Evolutionary conservation across 805 yeast species (phyloP), one percentile per base, ranked within the genome.

Genomic region (Zygosaccharomyces rouxii): DNA sequence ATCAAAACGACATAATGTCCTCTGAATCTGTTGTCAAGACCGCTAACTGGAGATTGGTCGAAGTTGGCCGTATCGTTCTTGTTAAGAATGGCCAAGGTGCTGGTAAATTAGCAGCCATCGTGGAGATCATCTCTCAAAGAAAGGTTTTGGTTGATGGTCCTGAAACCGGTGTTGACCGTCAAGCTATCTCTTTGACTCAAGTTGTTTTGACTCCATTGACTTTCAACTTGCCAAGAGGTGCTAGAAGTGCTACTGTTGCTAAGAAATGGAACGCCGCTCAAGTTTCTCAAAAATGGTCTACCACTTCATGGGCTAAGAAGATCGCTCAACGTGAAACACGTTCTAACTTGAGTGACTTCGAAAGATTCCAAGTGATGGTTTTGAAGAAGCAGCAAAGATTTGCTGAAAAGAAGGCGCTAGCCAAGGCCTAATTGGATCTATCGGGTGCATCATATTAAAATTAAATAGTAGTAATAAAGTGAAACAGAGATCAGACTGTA

Each of bases 11-110:
- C 31, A 41, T 67, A 69, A 80, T 82, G 87, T 81, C 87, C 67
- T 69, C 80, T 61, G 77, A 76, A 69, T 73, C 89, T 72, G 76
- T 86, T 73, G 94, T 94, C 76, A 86, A 88, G 81, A 87, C 96
- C 74, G 80, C 96, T 75, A 87, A 87, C 92, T 94, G 98, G 98
- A 89, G 97, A 87, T 83, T 82, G 72, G 99, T 94, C 75, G 97
- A 92, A 83, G 87, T 90, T 73, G 99, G 99, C 76, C 96, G 99
- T 81, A 87, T 94, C 73, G 96, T 90, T 75, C 85, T 92, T 72
- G 73, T 92, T 73, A 81, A 82, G 84, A 80, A 84, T 76, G 87
- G 88, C 70, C 71, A 74, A 58, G 69, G 68, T 67, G 74, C 82
- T 58, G 86, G 86, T 66, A 87, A 89, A 78, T 83, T 94, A 72